Evolutionary conservation across 352 stramenopile genomes (phyloP).

Genomic region (Pseudoperonospora humuli): DNA sequence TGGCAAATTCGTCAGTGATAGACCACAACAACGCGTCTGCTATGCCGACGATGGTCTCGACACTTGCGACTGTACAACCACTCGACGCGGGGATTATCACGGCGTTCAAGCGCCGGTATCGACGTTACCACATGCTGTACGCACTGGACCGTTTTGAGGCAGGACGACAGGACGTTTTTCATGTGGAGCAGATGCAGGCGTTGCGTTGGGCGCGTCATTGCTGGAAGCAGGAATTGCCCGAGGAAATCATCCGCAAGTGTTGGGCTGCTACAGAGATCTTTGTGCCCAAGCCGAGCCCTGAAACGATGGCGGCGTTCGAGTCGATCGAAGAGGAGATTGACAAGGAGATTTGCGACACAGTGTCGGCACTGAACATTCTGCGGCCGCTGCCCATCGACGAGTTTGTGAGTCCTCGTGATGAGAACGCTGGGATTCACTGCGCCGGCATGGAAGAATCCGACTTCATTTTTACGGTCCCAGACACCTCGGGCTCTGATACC

Average conservation of each 20-base stretch:
- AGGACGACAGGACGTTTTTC: constrained; percentile 37
- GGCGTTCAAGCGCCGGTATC: constrained; percentile 48
- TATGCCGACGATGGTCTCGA: constrained; percentile 11
- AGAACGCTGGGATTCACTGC: constrained; percentile 39
- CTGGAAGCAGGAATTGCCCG: constrained; percentile 32
- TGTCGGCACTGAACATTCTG: constrained; percentile 29
- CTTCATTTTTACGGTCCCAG: constrained; percentile 33
- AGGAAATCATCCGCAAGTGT: constrained; percentile 33
- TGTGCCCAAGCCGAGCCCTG: constrained; percentile 8
- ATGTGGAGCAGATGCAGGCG: constrained; percentile 38
- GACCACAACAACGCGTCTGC: constrained; percentile 7
- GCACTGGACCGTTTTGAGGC: constrained; percentile 44
- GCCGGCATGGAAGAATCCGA: constrained; percentile 34
- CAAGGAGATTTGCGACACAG: constrained; percentile 41
- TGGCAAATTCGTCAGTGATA: background rate
- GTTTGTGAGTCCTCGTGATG: constrained; percentile 38
- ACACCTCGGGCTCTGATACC: constrained; percentile 8
- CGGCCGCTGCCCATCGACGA: constrained; percentile 41
- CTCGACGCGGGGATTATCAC: constrained; percentile 36
- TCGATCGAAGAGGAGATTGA: constrained; percentile 35
- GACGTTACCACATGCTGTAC: constrained; percentile 45
- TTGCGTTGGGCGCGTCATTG: constrained; percentile 48
- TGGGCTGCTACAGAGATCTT: constrained; percentile 32
- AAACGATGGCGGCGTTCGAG: constrained; percentile 25
- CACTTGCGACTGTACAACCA: constrained; percentile 30